Conservation (phyloP, 73 alveolate genomes). For the Breviolum minutum region DNA sequence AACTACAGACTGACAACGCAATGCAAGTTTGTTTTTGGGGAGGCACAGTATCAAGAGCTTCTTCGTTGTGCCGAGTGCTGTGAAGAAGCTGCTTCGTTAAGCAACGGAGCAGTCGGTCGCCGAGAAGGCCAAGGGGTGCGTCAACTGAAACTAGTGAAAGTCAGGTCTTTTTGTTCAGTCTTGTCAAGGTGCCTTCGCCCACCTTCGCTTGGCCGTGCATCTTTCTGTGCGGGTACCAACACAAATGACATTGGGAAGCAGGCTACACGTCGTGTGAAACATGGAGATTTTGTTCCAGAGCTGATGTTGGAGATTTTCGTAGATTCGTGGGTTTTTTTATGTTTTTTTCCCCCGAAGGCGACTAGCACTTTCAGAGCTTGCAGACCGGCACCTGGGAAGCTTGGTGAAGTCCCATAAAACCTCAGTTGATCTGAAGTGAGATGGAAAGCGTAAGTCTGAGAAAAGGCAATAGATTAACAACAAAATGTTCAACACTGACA, state of each 20-base stretch:
- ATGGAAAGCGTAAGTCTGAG: too few relatives aligned
- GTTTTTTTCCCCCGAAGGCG: background rate
- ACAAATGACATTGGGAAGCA: constrained; percentile 34
- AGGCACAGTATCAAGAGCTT: constrained; percentile 65
- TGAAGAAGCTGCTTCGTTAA: constrained; percentile 61
- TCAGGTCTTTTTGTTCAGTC: background rate
- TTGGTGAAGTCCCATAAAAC: background rate
- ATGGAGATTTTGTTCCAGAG: background rate
- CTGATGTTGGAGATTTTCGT: background rate
- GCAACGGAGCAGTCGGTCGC: constrained; percentile 51
- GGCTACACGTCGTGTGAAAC: background rate
- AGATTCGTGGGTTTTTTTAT: background rate
- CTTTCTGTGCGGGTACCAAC: constrained; percentile 55
- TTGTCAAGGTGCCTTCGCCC: constrained; percentile 49
- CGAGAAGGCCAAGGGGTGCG: constrained; percentile 24
- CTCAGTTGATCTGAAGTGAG: background rate
- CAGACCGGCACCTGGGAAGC: constrained; percentile 62
- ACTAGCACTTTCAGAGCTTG: constrained; percentile 15
- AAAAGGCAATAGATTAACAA: too few relatives aligned
- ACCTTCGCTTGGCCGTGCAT: constrained; percentile 80
- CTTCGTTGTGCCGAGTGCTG: constrained; percentile 85
- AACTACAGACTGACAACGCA: background rate
- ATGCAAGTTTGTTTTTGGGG: background rate
- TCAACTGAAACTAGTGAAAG: background rate
- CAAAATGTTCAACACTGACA: too few relatives aligned